Percentiles rank a stretch among this genome's conserved stretches.
phyloP scores from a whole-genome alignment of 1,284 basidiomycete genomes.

The Tilletia indica region DNA sequence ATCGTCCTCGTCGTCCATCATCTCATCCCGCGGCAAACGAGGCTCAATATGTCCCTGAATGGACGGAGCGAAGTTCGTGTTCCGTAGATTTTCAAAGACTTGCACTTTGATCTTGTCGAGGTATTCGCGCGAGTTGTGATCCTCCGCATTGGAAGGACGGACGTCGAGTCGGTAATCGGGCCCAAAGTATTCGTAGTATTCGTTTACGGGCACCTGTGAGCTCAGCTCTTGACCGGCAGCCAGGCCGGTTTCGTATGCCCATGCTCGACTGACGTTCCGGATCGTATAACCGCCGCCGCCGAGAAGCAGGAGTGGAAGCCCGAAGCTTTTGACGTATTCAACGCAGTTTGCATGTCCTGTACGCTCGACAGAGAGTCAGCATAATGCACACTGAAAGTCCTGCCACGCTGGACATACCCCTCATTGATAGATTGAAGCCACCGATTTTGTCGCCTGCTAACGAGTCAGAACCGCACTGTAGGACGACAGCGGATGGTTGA shows the following conservation, averaged over 20 bases:
- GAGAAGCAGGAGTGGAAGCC: slow-evolving; percentile 83
- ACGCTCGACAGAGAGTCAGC: background rate
- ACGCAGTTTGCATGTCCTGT: slow-evolving; percentile 91
- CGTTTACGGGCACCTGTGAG: slow-evolving; percentile 58
- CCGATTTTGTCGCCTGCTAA: slow-evolving; percentile 94
- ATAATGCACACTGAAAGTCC: background rate
- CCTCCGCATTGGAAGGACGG: slow-evolving; percentile 89
- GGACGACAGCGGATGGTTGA: slow-evolving; percentile 88
- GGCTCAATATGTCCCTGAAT: slow-evolving; percentile 53
- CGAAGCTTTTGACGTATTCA: slow-evolving; percentile 93
- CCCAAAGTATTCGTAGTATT: slow-evolving; percentile 94
- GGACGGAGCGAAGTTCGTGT: slow-evolving; percentile 43
- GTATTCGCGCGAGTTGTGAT: slow-evolving; percentile 83
- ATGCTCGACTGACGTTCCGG: slow-evolving; percentile 91
- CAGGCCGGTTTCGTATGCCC: slow-evolving; percentile 97
- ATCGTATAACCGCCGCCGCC: slow-evolving; percentile 99
- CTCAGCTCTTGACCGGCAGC: slow-evolving; percentile 92
- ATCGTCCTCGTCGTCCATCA: slow-evolving; percentile 35
- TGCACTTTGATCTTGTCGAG: slow-evolving; percentile 87
- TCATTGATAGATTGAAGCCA: slow-evolving; percentile 94
- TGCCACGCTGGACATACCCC: slow-evolving; percentile 62
- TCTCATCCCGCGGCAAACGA: slow-evolving; percentile 31
- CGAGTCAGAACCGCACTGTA: slow-evolving; percentile 99
- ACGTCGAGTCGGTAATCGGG: slow-evolving; percentile 98
- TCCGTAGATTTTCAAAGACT: slow-evolving; percentile 69